Evolutionary conservation across 352 stramenopile species (phyloP), one percentile per base, ranked within the genome.

Genomic region (Globisporangium nunn): DNA sequence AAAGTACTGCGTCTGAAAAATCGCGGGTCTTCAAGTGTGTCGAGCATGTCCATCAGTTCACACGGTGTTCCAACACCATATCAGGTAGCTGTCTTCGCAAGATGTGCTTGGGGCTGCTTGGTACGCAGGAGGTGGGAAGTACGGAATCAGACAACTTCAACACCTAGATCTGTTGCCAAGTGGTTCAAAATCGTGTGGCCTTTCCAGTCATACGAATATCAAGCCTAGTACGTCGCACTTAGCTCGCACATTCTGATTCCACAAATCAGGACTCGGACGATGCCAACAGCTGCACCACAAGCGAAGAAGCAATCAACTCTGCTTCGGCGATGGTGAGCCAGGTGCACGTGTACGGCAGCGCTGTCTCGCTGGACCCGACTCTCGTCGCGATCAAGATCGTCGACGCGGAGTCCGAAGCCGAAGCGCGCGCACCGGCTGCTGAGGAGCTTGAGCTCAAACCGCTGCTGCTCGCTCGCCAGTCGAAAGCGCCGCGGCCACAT

Each of bases 381-480:
- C 43, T 51, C 30, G 15, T 58, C n/a, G 18, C 53, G 10, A 58
- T 58, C 43, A 52, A 58, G 41, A 52, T 58, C 53, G 43, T 58
- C 17, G 43, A 44, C 31, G 31, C 15, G 11, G 41, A 33, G 33
- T 18, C 43, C 5, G 53, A 58, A 29, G 6, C 49, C 10, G 31
- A 44, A 14, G 17, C 33, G 4, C 30, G 10, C 41, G 12, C 15
- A 5, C 0, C 0, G 10, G 37, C 8, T n/a, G 8, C 7, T 4
- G 18, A 30, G 6, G 45, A 30, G 23, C 45, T n/a, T 10, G 18
- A 50, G 45, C 45, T 33, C 18, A 50, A 50, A 18, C 45, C 45
- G 23, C 45, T 33, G 45, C 45, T 33, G 2, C 18, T 39, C 33
- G 6, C 5, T 7, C 4, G 15, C 5, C 40, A 29, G 29, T 11